Evolutionary conservation across 257 asterid genomes (phyloP).

Genomic region (Solanum gandarillasii): DNA sequence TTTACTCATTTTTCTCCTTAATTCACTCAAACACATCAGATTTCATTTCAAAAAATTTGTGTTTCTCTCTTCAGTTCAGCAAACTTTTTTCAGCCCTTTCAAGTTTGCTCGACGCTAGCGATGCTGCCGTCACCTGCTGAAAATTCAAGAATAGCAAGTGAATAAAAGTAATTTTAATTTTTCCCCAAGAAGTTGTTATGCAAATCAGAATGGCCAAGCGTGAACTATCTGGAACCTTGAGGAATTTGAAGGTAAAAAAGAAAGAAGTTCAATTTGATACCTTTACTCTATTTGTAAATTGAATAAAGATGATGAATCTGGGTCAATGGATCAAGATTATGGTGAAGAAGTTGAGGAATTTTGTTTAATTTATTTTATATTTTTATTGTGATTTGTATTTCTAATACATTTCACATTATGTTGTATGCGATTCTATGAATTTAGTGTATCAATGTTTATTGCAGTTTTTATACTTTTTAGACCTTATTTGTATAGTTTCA

Average conservation of each 20-base stretch:
- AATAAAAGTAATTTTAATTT: background rate
- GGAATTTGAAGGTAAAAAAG: slow-evolving; percentile 63
- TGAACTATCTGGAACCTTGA: slow-evolving; percentile 67
- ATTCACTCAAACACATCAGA: background rate
- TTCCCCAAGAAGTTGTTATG: background rate
- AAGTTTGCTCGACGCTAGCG: background rate
- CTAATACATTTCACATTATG: background rate
- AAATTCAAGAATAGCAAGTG: background rate
- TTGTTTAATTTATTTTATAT: background rate
- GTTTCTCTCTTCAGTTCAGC: background rate
- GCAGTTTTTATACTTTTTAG: background rate
- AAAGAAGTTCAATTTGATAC: background rate
- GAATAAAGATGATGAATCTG: background rate
- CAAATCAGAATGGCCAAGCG: slow-evolving; percentile 59
- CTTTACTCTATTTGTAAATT: background rate
- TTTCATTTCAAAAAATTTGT: background rate
- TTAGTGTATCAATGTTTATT: background rate
- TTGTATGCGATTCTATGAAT: background rate
- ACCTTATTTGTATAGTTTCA: background rate
- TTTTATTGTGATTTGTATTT: background rate
- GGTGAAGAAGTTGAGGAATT: background rate
- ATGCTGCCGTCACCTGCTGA: background rate
- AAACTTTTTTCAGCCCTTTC: background rate
- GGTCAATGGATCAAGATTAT: background rate
- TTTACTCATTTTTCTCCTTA: background rate